These are phyloP conservation scores for Boletus subcaerulescens DNA, from an alignment of 768 basidiomycete genomes.

Conservation along the genomic window DNA sequence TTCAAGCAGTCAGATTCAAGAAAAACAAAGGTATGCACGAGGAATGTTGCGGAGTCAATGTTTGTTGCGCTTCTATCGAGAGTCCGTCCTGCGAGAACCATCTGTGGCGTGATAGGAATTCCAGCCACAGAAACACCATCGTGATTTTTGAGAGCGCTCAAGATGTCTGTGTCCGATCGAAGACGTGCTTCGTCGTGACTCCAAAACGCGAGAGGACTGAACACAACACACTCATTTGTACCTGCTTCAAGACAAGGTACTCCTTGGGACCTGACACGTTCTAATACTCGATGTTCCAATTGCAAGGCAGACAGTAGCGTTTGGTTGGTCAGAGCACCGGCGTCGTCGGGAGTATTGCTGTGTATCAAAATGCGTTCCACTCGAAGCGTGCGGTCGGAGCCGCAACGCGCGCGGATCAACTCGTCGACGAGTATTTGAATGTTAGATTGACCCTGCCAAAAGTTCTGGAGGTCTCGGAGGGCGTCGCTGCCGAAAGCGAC, in stretches of 20 bases:
- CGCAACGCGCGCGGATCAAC: constrained; percentile 68
- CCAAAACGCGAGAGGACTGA: constrained; percentile 80
- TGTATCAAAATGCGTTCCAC: constrained; percentile 76
- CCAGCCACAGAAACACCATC: constrained; percentile 57
- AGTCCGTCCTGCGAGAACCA: constrained; percentile 72
- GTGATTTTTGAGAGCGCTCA: constrained; percentile 54
- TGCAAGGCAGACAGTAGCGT: constrained; percentile 63
- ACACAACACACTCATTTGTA: constrained; percentile 58
- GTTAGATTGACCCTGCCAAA: constrained; percentile 67
- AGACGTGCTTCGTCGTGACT: constrained; percentile 54
- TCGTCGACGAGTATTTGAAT: constrained; percentile 69
- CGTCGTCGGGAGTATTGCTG: constrained; percentile 40
- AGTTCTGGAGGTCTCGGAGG: constrained; percentile 62
- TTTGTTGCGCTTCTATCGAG: constrained; percentile 49
- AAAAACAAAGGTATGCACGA: constrained; percentile 83
- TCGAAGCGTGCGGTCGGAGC: constrained; percentile 64
- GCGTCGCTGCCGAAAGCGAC: constrained; percentile 51
- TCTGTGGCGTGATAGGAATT: constrained; percentile 63
- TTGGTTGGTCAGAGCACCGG: constrained; percentile 56
- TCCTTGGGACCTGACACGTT: constrained; percentile 38
- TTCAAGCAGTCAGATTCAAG: constrained; percentile 69
- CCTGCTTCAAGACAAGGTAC: constrained; percentile 53
- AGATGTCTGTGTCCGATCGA: constrained; percentile 51
- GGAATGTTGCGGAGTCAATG: constrained; percentile 63
- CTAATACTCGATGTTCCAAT: constrained; percentile 57